Evolutionary conservation across 345 rosid species (phyloP).

Genomic region (Microcos paniculata): DNA sequence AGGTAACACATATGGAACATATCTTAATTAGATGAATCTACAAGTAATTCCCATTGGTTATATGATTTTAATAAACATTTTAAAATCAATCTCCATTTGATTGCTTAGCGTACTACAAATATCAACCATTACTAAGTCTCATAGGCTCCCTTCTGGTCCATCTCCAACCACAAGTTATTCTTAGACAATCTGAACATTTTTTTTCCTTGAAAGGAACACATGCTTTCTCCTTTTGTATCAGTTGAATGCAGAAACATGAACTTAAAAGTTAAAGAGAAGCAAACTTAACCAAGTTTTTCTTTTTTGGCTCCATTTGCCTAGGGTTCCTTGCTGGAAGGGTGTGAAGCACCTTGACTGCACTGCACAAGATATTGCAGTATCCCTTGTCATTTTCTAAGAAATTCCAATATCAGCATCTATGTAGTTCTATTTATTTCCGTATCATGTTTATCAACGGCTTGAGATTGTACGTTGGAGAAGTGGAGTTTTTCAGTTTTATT

Average conservation of each 20-base stretch:
- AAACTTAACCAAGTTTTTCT: not conserved
- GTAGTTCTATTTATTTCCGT: not conserved
- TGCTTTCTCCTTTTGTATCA: not conserved
- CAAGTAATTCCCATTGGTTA: not conserved
- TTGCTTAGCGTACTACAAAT: not conserved
- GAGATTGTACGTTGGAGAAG: not conserved
- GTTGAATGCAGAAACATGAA: not conserved
- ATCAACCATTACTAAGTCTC: not conserved
- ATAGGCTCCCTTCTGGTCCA: not conserved
- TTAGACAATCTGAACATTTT: not conserved
- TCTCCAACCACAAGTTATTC: not conserved
- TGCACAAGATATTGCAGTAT: not conserved
- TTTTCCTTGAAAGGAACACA: not conserved
- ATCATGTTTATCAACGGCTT: not conserved
- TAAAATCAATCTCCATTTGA: not conserved
- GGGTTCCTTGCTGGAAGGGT: not conserved
- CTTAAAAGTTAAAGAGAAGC: not conserved
- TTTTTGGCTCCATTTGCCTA: not conserved
- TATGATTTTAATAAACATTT: not conserved
- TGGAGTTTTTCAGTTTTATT: not conserved
- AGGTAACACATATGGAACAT: constrained; percentile 43
- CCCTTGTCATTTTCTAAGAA: not conserved
- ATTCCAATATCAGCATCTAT: not conserved
- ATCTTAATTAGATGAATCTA: not conserved
- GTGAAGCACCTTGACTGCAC: not conserved